Conservation (phyloP, 495 filamentous ascomycete genomes). For the Jackrogersella minutella region DNA sequence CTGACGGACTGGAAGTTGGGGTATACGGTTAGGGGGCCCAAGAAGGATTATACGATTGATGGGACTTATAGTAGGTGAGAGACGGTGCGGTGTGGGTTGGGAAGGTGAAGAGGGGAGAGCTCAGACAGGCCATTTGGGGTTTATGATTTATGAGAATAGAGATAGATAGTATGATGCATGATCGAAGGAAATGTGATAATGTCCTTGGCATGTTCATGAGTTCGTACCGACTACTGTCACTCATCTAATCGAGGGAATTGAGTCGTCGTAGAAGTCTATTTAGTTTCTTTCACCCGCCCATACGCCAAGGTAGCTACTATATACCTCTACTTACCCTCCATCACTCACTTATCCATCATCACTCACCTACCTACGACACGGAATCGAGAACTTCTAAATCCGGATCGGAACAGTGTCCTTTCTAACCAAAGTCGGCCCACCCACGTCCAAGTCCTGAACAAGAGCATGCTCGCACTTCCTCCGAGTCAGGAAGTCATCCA, state of each 20-base stretch:
- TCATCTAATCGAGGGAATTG: too few relatives aligned
- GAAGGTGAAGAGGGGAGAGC: background rate
- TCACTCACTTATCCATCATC: conserved; percentile 1
- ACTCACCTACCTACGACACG: conserved; percentile 3
- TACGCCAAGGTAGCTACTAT: background rate
- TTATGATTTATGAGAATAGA: background rate
- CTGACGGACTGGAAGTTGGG: conserved; percentile 62
- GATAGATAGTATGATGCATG: background rate
- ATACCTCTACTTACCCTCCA: background rate
- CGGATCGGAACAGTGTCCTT: conserved; percentile 37
- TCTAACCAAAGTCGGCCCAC: conserved; percentile 4
- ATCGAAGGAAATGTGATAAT: too few relatives aligned
- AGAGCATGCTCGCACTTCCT: conserved; percentile 51
- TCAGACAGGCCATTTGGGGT: background rate
- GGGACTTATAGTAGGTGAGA: conserved; percentile 51
- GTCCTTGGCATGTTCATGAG: background rate
- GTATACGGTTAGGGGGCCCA: conserved; percentile 70
- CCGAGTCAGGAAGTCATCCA: conserved; percentile 48
- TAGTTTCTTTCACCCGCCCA: too few relatives aligned
- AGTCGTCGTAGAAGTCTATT: too few relatives aligned
- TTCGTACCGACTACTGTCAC: background rate
- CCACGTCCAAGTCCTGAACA: conserved; percentile 35
- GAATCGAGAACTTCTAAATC: conserved; percentile 25
- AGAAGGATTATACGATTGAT: conserved; percentile 71
- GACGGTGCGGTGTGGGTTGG: background rate